These are phyloP conservation scores for Alternaria sp. DNA, from an alignment of 2,329 filamentous ascomycete species.

Conservation along the genomic window DNA sequence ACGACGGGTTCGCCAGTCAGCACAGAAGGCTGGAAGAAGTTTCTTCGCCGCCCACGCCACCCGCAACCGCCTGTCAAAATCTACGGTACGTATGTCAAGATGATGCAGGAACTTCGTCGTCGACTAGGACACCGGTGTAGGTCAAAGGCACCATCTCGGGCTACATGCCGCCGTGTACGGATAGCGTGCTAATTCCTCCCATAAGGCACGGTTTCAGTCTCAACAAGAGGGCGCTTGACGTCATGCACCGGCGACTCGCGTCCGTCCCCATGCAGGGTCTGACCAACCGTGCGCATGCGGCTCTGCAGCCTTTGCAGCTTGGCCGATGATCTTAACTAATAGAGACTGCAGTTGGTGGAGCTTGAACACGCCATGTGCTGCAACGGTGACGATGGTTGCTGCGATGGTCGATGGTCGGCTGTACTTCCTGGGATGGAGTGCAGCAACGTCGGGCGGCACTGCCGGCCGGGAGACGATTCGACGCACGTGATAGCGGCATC, in stretches of 20 bases:
- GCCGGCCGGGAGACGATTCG: slow-evolving; percentile 11
- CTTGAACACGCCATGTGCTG: slow-evolving; percentile 18
- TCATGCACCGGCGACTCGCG: slow-evolving; percentile 20
- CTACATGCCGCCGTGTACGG: slow-evolving; percentile 19
- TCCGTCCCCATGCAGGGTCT: slow-evolving; percentile 27
- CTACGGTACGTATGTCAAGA: background rate
- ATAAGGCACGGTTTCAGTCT: slow-evolving; percentile 22
- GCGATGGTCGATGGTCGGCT: slow-evolving; percentile 15
- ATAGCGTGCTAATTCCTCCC: slow-evolving; percentile 23
- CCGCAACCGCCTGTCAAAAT: background rate
- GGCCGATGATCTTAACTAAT: slow-evolving; percentile 34
- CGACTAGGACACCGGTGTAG: background rate
- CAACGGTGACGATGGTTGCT: slow-evolving; percentile 17
- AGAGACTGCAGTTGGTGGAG: slow-evolving; percentile 19
- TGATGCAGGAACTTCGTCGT: slow-evolving; percentile 4
- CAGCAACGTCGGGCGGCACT: slow-evolving; percentile 7
- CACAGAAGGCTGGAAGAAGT: background rate
- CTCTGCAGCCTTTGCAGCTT: slow-evolving; percentile 38
- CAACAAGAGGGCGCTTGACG: slow-evolving; percentile 31
- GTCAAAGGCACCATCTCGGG: slow-evolving; percentile 12
- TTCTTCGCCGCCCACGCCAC: background rate
- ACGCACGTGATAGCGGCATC: background rate
- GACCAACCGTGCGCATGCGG: slow-evolving; percentile 33
- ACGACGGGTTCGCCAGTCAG: background rate
- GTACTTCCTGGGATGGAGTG: slow-evolving; percentile 13